Percentiles rank a stretch among this genome's conserved stretches.
Conservation (phyloP, 1,139 yeast genomes). For the Wickerhamomyces sp. region DNA sequence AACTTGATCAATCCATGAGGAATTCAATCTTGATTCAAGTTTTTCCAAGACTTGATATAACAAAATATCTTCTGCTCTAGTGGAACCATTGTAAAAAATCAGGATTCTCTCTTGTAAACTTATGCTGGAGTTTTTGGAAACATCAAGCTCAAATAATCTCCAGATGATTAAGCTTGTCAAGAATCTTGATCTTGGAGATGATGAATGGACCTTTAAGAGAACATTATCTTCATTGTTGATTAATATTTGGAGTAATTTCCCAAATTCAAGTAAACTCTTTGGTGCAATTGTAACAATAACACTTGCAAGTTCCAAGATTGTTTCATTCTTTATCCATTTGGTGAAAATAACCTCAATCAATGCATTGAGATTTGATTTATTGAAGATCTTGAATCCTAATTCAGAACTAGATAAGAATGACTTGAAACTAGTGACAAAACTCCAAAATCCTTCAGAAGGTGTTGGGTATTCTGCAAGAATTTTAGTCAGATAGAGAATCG, state of each 20-base stretch:
- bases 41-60: constrained; percentile 49
- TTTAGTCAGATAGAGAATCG: constrained; percentile 57
- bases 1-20: constrained; percentile 57
- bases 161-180: constrained; percentile 41
- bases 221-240: constrained; percentile 43
- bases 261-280: constrained; percentile 38
- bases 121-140: constrained; percentile 40
- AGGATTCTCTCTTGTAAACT: constrained; percentile 45
- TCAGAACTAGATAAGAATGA: constrained; percentile 14
- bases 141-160: constrained; percentile 43
- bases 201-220: constrained; percentile 29
- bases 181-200: constrained; percentile 28
- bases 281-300: constrained; percentile 34
- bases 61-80: constrained; percentile 54
- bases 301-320: constrained; percentile 40
- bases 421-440: constrained; percentile 30
- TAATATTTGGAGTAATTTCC: constrained; percentile 60
- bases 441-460: constrained; percentile 32
- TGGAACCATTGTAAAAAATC: constrained; percentile 56
- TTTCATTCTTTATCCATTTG: constrained; percentile 41
- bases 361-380: constrained; percentile 50
- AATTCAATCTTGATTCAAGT: constrained; percentile 48
- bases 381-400: constrained; percentile 41
- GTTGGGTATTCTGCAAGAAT: constrained; percentile 48
- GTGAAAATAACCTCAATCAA: constrained; percentile 62